Conservation (phyloP, 106 monocot species). For the Dioscorea zingiberensis region DNA sequence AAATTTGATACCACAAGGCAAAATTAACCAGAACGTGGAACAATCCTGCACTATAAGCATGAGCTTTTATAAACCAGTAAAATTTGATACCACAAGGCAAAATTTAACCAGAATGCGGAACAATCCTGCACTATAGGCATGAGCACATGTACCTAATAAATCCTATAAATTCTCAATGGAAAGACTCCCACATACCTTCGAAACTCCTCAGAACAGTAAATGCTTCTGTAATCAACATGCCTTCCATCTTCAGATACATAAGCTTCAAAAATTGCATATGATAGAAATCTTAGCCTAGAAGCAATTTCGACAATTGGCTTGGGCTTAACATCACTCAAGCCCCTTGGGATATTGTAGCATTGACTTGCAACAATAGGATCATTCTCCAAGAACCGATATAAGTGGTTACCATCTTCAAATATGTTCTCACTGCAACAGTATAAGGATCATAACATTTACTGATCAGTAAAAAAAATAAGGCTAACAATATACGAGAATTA, state of each 20-base stretch:
- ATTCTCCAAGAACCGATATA: conserved; percentile 88
- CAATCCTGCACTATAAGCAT: too few relatives aligned
- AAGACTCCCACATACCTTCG: conserved; percentile 37
- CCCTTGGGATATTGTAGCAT: conserved; percentile 77
- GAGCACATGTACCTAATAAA: too few relatives aligned
- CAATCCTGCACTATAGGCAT: too few relatives aligned
- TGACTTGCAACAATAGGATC: conserved; percentile 62
- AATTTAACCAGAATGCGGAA: too few relatives aligned
- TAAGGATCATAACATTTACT: background rate
- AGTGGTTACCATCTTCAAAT: conserved; percentile 94
- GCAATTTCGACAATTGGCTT: conserved; percentile 76
- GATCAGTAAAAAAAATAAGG: too few relatives aligned
- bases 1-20: too few relatives aligned
- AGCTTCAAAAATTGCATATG: conserved; percentile 76
- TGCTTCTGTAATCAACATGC: conserved; percentile 76
- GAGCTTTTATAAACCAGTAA: too few relatives aligned
- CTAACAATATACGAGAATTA: too few relatives aligned
- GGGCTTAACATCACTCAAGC: conserved; percentile 57
- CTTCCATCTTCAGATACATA: conserved; percentile 91
- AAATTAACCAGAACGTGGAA: too few relatives aligned
- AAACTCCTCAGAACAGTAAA: conserved; percentile 68
- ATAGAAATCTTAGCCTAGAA: conserved; percentile 61
- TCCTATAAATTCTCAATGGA: background rate
- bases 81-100: too few relatives aligned
- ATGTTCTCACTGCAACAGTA: conserved; percentile 56